phyloP scores from a whole-genome alignment of 805 yeast species.

The Candida patagonica region DNA sequence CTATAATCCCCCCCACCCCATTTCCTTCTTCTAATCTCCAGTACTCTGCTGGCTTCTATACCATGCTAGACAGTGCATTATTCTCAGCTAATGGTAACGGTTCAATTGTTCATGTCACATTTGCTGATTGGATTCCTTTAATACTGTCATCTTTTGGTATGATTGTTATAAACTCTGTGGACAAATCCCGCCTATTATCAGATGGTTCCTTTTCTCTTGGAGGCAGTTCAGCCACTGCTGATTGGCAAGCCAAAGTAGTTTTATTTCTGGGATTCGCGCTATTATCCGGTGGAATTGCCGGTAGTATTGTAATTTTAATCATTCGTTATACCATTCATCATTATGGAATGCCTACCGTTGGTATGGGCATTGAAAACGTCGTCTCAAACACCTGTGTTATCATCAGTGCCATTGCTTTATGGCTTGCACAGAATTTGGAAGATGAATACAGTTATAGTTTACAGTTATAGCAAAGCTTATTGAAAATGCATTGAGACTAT shows the following conservation, averaged over 20 bases:
- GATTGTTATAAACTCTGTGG: slow-evolving; percentile 67
- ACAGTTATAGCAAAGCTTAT: slow-evolving; percentile 50
- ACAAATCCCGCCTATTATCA: slow-evolving; percentile 45
- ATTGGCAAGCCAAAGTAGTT: slow-evolving; percentile 91
- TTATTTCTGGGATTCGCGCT: slow-evolving; percentile 87
- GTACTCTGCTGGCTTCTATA: slow-evolving; percentile 61
- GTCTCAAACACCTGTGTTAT: slow-evolving; percentile 68
- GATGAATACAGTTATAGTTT: slow-evolving; percentile 92
- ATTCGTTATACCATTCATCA: slow-evolving; percentile 75
- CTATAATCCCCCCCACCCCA: too few relatives aligned
- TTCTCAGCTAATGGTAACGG: slow-evolving; percentile 81
- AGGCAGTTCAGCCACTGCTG: slow-evolving; percentile 36
- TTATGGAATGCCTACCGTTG: slow-evolving; percentile 76
- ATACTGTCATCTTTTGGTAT: slow-evolving; percentile 84
- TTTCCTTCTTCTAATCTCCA: slow-evolving; percentile 1
- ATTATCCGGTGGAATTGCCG: slow-evolving; percentile 90
- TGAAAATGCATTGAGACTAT: too few relatives aligned
- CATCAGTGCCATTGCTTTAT: slow-evolving; percentile 79
- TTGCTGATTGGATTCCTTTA: slow-evolving; percentile 93
- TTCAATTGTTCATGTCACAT: slow-evolving; percentile 75
- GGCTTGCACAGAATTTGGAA: slow-evolving; percentile 94
- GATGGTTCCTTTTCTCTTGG: slow-evolving; percentile 30
- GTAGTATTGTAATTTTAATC: slow-evolving; percentile 79
- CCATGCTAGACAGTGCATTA: slow-evolving; percentile 79
- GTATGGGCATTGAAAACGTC: slow-evolving; percentile 90